Percentiles rank a stretch among this genome's conserved stretches.
These are phyloP conservation scores for Colletotrichum sp. DNA, from an alignment of 2,329 filamentous ascomycete genomes.

Conservation along the genomic window DNA sequence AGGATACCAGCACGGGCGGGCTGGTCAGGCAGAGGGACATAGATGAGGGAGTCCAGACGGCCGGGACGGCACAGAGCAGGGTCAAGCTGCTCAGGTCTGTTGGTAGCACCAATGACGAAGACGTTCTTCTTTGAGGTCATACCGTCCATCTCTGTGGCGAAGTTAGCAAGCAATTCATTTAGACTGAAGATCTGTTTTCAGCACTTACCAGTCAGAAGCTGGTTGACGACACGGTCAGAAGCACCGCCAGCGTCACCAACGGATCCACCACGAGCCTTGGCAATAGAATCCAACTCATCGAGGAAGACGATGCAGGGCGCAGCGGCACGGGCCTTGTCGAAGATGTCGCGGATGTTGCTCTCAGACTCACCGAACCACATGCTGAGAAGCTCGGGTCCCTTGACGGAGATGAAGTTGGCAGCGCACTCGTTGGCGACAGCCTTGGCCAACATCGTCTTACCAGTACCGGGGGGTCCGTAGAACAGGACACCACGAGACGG, in stretches of 20 bases:
- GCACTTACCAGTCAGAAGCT: constrained; percentile 89
- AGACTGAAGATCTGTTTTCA: not conserved
- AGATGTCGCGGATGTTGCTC: constrained; percentile 99
- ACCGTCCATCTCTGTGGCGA: constrained; percentile 84
- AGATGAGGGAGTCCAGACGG: constrained; percentile 98
- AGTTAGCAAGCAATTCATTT: not conserved
- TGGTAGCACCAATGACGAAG: constrained; percentile 98
- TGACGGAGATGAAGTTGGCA: constrained; percentile 99
- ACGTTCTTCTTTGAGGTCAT: constrained; percentile 99
- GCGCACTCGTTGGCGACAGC: constrained; percentile 99
- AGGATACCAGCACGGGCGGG: constrained; percentile 87
- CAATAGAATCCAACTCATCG: constrained; percentile 97
- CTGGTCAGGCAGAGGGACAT: constrained; percentile 95
- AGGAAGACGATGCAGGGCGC: constrained; percentile 99
- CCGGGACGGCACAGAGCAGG: constrained; percentile 97
- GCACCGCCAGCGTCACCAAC: constrained; percentile 96
- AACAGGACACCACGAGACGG: constrained; percentile 98
- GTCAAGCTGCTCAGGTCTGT: constrained; percentile 97
- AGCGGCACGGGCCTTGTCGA: constrained; percentile 98
- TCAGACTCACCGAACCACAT: constrained; percentile 99
- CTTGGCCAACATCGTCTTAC: constrained; percentile 99
- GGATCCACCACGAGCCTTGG: constrained; percentile 98
- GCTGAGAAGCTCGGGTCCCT: constrained; percentile 96
- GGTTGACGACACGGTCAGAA: constrained; percentile 99
- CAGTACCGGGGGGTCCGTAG: constrained; percentile 98